phyloP scores from a whole-genome alignment of 2,329 filamentous ascomycete genomes.

The Arachnomyces sp. region DNA sequence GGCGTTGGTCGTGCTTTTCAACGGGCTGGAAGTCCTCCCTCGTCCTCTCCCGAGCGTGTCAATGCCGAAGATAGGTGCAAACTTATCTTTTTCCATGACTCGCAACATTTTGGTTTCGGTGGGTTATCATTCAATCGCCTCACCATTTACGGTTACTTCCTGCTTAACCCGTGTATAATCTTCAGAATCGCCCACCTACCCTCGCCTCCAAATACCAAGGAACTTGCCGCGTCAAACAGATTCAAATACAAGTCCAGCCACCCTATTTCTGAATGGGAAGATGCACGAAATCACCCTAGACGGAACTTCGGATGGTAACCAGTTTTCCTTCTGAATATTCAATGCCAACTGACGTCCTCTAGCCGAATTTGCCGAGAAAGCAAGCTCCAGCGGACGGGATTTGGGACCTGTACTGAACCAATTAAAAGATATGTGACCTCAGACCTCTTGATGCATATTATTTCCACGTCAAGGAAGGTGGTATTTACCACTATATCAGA shows the following conservation, averaged over 20 bases:
- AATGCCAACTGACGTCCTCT: conserved; percentile 7
- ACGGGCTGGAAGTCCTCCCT: conserved; percentile 13
- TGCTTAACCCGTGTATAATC: background rate
- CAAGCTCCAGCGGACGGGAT: conserved; percentile 12
- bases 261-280: conserved; percentile 16
- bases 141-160: background rate
- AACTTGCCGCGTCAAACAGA: conserved; percentile 16
- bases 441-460: background rate
- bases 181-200: conserved; percentile 13
- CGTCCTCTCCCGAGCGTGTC: conserved; percentile 5
- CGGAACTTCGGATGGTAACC: conserved; percentile 19
- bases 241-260: conserved; percentile 18
- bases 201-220: conserved; percentile 16
- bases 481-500: no score
- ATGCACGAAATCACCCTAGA: conserved; percentile 21
- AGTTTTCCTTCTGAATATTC: background rate
- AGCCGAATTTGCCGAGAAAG: conserved; percentile 18
- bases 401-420: conserved; percentile 11
- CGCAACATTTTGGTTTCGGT: conserved; percentile 20
- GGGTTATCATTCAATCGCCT: background rate
- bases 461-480: no score
- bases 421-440: conserved; percentile 17
- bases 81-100: conserved; percentile 21
- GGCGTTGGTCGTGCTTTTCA: conserved; percentile 16
- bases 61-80: conserved; percentile 16